Base-by-base conservation (phyloP, 2,329 filamentous ascomycete genomes). In the Alternaria gaisen region DNA sequence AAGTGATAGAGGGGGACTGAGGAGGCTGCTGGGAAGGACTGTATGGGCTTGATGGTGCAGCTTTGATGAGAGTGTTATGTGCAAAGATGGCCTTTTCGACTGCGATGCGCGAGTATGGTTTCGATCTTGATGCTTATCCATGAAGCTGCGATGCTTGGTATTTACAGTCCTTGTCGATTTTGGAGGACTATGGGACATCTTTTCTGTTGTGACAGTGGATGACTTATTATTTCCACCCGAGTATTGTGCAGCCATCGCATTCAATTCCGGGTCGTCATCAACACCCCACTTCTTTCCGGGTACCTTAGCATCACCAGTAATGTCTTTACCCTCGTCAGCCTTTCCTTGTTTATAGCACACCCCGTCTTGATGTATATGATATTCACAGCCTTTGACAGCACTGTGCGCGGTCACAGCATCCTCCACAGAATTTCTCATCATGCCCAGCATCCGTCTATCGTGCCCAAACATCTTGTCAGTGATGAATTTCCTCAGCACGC, bases 391-490 rank as follows among this genome's bases (percentile, higher is more conserved):
- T 14, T 40, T 22, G 3, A 18, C 30, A 3, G 7, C 22, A 28
- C 20, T 20, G 2, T 4, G 18, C 0, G 20, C 28, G 3, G 6
- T 20, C 11, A 36, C 26, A 4, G 32, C 7, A 10, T 53, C 53
- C 2, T 43, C 47, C 16, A 32, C 46, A 10, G n/a, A 53, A 4
- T 62, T 59, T 7, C 58, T 56, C 11, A 66, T 30, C 58, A 64
- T 56, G 16, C 41, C 18, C n/a, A 66, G 14, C 60, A 67, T 62
- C 12, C 34, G 59, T 26, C 52, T 47, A 7, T 66, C 60, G 2
- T 58, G 40, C 10, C 56, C 56, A 16, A 67, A 67, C 60, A 67
- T 67, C 12, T 18, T 58, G n/a, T 67, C 58, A 5, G 58, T 38
- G 0, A 57, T 30, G 16, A 66, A 66, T 2, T 20, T 16, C 8